Evolutionary conservation across 257 asterid genomes (phyloP), one percentile per base, ranked within the genome.

Genomic region (Fraxinus pennsylvanica): DNA sequence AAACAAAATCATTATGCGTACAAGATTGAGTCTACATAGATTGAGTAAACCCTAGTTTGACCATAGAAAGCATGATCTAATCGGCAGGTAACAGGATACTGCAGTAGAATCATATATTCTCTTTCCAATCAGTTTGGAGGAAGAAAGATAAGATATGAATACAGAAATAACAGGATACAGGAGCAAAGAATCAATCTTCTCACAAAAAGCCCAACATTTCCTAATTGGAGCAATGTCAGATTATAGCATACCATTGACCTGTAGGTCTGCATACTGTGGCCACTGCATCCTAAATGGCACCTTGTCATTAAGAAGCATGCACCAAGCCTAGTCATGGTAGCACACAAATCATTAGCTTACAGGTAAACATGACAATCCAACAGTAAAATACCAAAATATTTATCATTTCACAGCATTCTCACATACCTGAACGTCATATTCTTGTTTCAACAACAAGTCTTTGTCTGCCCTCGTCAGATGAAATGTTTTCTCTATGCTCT

Each of bases 301-400:
- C 90, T 94, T 92, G 91, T 94, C 98, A 77, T 91, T 94, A 72
- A 94, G 92, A 83, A 94, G 97, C 96, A 92, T 92, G 90, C 97
- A 91, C 97, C 97, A 92, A 10, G 92, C 99, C 98, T 96, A 78
- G 79, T 75, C 83, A 88, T 29, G 71, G 67, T 29, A 80, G 35
- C 79, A 84, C 69, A 63, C 36, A 27, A 76, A 72, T 75, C 50
- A 43, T 54, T 63, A 63, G 36, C 39, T 25, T 2, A 8, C 3
- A 63, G n/a, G 35, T 9, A 63, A 63, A 36, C 66, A 57, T n/a
- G 66, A 57, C 14, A 63, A 22, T 22, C 17, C 69, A 27, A 27
- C 33, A 27, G 17, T 22, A 63, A 3, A 9, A 9, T 25, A 63
- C 69, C 30, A 63, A 3, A 27, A 25, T 10, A 63, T 8, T 59